These are phyloP conservation scores for Prunella vulgaris DNA, from an alignment of 257 asterid species.

Conservation along the genomic window DNA sequence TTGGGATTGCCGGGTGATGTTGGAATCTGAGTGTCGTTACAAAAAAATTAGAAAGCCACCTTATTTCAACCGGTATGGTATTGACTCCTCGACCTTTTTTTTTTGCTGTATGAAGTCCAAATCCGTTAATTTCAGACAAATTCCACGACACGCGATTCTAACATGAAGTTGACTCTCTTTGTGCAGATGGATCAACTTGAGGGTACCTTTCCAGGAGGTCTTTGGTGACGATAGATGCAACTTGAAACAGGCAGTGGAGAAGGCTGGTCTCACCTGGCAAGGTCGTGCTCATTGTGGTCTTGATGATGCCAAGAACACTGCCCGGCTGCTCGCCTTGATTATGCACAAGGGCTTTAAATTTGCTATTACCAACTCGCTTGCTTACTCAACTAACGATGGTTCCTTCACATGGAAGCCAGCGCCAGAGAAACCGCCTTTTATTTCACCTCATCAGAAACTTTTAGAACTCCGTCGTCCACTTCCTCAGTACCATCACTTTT, in stretches of 20 bases:
- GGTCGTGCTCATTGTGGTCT: slow-evolving; percentile 94
- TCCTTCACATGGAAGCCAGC: slow-evolving; percentile 45
- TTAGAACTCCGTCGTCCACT: slow-evolving; percentile 33
- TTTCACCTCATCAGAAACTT: slow-evolving; percentile 42
- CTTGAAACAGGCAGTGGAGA: slow-evolving; percentile 79
- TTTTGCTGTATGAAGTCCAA: neutral
- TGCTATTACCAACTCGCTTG: slow-evolving; percentile 67
- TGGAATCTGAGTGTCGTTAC: slow-evolving; percentile 89
- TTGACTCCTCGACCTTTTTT: neutral
- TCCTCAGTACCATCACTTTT: slow-evolving; percentile 39
- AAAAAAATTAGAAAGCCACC: slow-evolving; percentile 79
- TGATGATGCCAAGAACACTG: slow-evolving; percentile 92
- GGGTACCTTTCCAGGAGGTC: slow-evolving; percentile 71
- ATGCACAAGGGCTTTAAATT: slow-evolving; percentile 67
- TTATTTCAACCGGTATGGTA: slow-evolving; percentile 67
- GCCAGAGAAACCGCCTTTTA: slow-evolving; percentile 33
- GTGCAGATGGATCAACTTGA: slow-evolving; percentile 82
- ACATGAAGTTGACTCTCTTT: slow-evolving; percentile 20
- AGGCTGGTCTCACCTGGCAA: slow-evolving; percentile 81
- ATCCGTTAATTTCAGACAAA: slow-evolving; percentile 8
- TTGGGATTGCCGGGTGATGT: slow-evolving; percentile 96
- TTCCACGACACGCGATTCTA: neutral
- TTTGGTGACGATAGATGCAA: slow-evolving; percentile 76
- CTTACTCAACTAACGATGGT: slow-evolving; percentile 37
- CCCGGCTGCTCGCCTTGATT: slow-evolving; percentile 58